Evolutionary conservation across 257 asterid genomes (phyloP), one percentile per base, ranked within the genome.

Genomic region (Plantago elongata): DNA sequence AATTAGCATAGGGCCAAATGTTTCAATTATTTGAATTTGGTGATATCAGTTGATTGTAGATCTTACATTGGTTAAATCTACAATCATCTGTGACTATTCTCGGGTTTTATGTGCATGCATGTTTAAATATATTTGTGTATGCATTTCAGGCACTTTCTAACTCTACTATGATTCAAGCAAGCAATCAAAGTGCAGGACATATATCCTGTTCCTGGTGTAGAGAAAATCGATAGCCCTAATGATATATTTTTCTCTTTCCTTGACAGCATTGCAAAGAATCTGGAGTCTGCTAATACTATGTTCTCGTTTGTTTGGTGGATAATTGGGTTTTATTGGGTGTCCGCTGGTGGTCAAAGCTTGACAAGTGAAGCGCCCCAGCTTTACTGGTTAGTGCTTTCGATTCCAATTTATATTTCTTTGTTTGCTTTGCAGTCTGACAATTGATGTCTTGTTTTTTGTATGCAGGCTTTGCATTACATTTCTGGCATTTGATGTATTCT

Each of bases 301-400:
- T 92, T 92, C 79, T 89, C 96, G 5, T 92, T 92, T 83, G 82
- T 92, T 81, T 92, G 99, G 99, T 92, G 99, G 99, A 84, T 92
- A 74, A 70, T 93, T 55, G 97, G 99, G 58, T 93, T 93, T 78
- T 93, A 93, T 51, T 93, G 97, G 99, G 87, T 93, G 49, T 84
- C 97, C 65, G 84, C 90, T 65, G 96, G 89, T 42, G 88, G 97
- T 66, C 84, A 68, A 60, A 69, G 37, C 66, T 75, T 93, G 82
- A 67, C 83, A 14, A 66, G 74, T 18, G 85, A 83, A 75, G 71
- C 97, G 13, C 99, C 97, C 51, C 95, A 74, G 70, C 97, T 93
- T 73, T 93, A 93, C 81, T 87, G 99, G 99, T 93, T 34, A 56
- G 95, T 72, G 63, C 57, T 40, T 4, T 12, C 42, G 11, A 40